Evolutionary conservation across 768 basidiomycete genomes (phyloP), one percentile per base, ranked within the genome.

Genomic region (Nevesoporus exiguus): DNA sequence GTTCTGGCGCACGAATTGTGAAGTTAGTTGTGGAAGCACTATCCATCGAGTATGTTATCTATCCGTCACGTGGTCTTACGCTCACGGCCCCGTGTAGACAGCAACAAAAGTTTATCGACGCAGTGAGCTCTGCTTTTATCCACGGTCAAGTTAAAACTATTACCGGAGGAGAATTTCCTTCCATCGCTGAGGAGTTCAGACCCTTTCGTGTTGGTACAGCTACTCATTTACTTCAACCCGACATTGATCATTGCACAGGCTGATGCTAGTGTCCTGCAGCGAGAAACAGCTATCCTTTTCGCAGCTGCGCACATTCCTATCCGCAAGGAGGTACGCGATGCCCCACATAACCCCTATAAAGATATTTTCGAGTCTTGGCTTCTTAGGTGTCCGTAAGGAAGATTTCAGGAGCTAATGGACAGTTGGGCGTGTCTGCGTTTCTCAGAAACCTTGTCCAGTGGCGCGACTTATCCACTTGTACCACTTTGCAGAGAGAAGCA

Each of bases 281-380:
- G 82, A 56, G 84, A 89, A 55, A 75, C 90, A 1, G 68, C 92
- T 14, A 65, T 77, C 0, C 71, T 96, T 42, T 83, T 93, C 59
- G 74, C 88, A 5, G 81, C 88, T 17, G 83, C 80, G 0, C 65
- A 90, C 4, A 70, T 89, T 25, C 76, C 88, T 0, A 65, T 92
- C 11, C 77, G 79, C 57, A 83, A 81, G 61, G 85, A 93, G 70
- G 90, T 87, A 51, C 29, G 76, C 55, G 21, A 8, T 30, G 11
- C 43, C 46, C n/a, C 31, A 11, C 30, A 17, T 36, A 5, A 19
- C 49, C 15, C 25, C 11, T n/a, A 10, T 40, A 19, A 13, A 22
- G 30, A 22, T 11, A 6, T 42, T 49, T 47, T 47, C 5, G 5
- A 57, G 39, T n/a, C 22, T 31, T 21, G 19, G 30, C 14, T 54